These are phyloP conservation scores for Cronartium ribicola DNA, from an alignment of 1,284 basidiomycete genomes.

Conservation along the genomic window DNA sequence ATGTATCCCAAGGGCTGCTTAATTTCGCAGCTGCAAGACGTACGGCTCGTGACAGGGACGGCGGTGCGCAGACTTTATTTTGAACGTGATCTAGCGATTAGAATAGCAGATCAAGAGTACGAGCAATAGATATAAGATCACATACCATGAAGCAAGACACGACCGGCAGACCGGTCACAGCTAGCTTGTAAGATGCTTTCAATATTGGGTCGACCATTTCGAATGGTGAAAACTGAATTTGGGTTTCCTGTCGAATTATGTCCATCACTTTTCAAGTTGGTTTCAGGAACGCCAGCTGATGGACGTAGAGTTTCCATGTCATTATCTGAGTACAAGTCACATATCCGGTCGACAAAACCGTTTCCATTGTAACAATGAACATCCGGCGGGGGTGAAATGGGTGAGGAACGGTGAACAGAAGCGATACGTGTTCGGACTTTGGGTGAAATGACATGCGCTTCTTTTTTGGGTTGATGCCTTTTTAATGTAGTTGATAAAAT, in stretches of 20 bases:
- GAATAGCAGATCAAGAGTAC: neutral
- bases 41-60: slow-evolving; percentile 10
- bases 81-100: neutral
- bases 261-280: too few relatives aligned
- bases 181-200: neutral
- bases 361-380: too few relatives aligned
- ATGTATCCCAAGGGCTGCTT: slow-evolving; percentile 16
- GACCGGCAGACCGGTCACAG: slow-evolving; percentile 12
- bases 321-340: too few relatives aligned
- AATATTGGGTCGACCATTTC: slow-evolving; percentile 7
- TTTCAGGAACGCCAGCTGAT: too few relatives aligned
- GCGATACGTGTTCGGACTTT: too few relatives aligned
- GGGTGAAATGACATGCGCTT: too few relatives aligned
- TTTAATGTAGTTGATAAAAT: too few relatives aligned
- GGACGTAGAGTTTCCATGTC: too few relatives aligned
- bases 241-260: neutral
- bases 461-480: too few relatives aligned
- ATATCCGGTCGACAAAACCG: too few relatives aligned
- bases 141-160: slow-evolving; percentile 15
- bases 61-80: slow-evolving; percentile 15
- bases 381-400: too few relatives aligned
- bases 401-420: too few relatives aligned
- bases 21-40: slow-evolving; percentile 12
- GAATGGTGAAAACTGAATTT: neutral
- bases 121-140: neutral